Base-by-base conservation (phyloP, 2,329 filamentous ascomycete genomes). In the Penicillium sp. region DNA sequence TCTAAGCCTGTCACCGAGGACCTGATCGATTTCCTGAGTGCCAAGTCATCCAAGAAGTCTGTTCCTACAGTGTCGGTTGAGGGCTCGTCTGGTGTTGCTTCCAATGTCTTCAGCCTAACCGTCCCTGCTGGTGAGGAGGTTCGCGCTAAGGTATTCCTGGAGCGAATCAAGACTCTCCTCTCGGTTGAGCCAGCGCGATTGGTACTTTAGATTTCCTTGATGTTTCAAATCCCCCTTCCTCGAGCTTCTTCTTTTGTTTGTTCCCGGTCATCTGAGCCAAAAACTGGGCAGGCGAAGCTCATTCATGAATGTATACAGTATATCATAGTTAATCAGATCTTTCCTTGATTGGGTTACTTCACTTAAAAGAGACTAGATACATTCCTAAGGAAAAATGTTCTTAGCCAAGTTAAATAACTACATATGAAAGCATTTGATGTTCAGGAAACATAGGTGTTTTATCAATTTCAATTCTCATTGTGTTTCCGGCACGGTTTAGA, bases 41-140 rank as follows among this genome's bases (percentile, higher is more conserved):
- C 80, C 36, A 78, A 76, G 40, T 66, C 73, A 49, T 57, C 52
- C 56, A 72, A 69, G 66, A 68, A 73, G 69, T 58, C 65, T 41
- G 54, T 63, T 48, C 70, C 64, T 26, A 49, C 59, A 6, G 56
- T 64, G 57, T 5, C 59, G 59, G 59, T 60, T 4, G 55, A 66
- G 37, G 78, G 80, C 5, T 67, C 83, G 12, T 80, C 62, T 5
- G 66, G 59, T 31, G 69, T 78, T 3, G 83, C 86, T 14, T 77
- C 84, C 52, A 95, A 96, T 71, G 78, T 92, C 0, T 96, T 97
- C 71, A 93, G 86, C 66, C 78, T 99, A 49, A 87, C 81, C 28
- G 92, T 96, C 19, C 86, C 88, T 37, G 85, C 84, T 75, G 84
- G 84, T 9, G 94, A 99, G 73, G 89, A 92, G 82, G 84, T 87